phyloP scores from a whole-genome alignment of 1,284 basidiomycete genomes.

The Cryptococcus depauperatus region DNA sequence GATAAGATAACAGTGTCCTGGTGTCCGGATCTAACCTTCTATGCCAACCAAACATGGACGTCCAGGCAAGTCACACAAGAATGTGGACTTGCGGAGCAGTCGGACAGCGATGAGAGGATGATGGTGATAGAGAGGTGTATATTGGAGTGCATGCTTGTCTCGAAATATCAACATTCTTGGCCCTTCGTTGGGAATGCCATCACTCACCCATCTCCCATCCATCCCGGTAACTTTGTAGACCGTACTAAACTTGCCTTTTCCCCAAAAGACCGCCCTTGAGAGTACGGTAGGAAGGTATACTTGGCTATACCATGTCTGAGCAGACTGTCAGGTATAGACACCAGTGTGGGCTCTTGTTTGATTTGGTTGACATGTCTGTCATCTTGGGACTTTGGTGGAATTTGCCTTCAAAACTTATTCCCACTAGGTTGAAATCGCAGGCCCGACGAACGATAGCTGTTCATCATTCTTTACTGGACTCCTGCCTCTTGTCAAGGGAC shows the following conservation, averaged over 20 bases:
- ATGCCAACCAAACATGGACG: constrained; percentile 53
- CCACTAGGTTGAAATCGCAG: constrained; percentile 7
- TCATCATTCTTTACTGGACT: not conserved
- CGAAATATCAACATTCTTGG: constrained; percentile 3
- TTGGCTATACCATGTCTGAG: constrained; percentile 44
- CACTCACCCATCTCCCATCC: constrained; percentile 35
- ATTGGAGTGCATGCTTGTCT: constrained; percentile 50
- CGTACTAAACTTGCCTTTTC: constrained; percentile 48
- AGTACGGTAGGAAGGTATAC: constrained; percentile 39
- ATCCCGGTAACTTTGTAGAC: constrained; percentile 44
- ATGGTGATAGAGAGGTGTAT: constrained; percentile 53
- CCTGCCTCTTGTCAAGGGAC: not conserved
- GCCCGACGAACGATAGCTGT: not conserved
- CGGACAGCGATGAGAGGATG: constrained; percentile 52
- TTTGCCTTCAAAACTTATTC: constrained; percentile 9
- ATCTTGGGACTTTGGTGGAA: not conserved
- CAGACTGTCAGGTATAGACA: constrained; percentile 34
- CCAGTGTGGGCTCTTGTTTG: constrained; percentile 8
- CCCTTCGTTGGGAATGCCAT: not conserved
- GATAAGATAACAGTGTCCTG: constrained; percentile 54
- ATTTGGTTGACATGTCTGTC: not conserved
- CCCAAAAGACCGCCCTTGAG: constrained; percentile 40
- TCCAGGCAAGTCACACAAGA: constrained; percentile 50
- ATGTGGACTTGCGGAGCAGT: constrained; percentile 51
- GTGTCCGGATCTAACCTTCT: constrained; percentile 50